phyloP scores from a whole-genome alignment of 225 moss, liverwort and hornwort genomes.

The Rhytidiadelphus loreus region DNA sequence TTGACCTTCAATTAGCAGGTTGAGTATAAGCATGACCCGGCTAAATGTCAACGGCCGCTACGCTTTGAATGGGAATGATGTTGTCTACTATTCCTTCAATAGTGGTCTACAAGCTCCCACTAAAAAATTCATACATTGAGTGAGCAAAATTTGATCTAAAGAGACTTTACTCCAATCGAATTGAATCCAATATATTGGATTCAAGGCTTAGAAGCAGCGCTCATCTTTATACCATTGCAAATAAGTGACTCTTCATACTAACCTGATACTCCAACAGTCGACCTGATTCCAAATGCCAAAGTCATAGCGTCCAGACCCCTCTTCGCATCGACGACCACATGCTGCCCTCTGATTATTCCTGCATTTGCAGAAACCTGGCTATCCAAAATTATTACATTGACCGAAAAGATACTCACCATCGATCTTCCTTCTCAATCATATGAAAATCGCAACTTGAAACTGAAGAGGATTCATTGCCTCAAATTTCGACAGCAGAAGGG shows the following conservation, averaged over 20 bases:
- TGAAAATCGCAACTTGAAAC: neutral
- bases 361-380: conserved; percentile 84
- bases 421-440: neutral
- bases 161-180: neutral
- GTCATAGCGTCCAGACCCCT: neutral
- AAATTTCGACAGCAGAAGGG: neutral
- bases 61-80: neutral
- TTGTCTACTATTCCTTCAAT: neutral
- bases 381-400: neutral
- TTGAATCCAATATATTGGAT: neutral
- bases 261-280: conserved; percentile 62
- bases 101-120: neutral
- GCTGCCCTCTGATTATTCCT: conserved; percentile 30
- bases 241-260: neutral
- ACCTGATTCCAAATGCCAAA: conserved; percentile 36
- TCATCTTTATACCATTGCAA: neutral
- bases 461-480: neutral
- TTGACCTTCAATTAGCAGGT: neutral
- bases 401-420: neutral
- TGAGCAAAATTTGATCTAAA: neutral
- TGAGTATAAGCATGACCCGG: neutral
- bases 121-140: neutral
- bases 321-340: conserved; percentile 19
- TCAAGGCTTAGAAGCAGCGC: neutral
- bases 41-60: neutral